phyloP scores from a whole-genome alignment of 2,329 filamentous ascomycete species.

The Colletotrichum sp. region DNA sequence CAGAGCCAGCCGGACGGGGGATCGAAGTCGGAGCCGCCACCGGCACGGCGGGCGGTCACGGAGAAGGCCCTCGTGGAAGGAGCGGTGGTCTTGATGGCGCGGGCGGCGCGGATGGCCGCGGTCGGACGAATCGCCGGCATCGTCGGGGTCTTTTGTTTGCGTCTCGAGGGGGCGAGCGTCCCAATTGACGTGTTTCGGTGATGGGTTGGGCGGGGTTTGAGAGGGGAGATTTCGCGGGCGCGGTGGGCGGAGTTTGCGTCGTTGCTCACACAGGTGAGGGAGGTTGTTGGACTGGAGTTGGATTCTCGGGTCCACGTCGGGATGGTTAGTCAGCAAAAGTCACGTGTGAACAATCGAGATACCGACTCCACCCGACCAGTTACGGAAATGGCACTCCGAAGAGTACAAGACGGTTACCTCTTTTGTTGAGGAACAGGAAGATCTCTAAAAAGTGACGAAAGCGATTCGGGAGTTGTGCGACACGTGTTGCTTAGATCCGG shows the following conservation, averaged over 20 bases:
- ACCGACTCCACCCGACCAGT: conserved; percentile 11
- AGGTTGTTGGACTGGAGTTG: conserved; percentile 21
- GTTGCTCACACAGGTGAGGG: conserved; percentile 12
- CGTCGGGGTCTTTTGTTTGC: not conserved
- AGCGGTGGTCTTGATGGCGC: conserved; percentile 36
- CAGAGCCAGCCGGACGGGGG: conserved; percentile 91
- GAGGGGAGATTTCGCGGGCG: not conserved
- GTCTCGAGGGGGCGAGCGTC: not conserved
- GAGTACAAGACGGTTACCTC: not conserved
- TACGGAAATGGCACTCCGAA: not conserved
- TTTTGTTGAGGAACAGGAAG: not conserved
- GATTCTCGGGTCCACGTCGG: conserved; percentile 17
- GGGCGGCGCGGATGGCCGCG: conserved; percentile 26
- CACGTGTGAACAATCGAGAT: not conserved
- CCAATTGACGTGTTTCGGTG: conserved; percentile 5
- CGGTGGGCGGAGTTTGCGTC: conserved; percentile 15
- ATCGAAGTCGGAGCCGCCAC: conserved; percentile 75
- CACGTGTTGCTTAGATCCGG: not conserved
- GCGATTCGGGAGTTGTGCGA: not conserved
- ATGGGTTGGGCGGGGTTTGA: not conserved
- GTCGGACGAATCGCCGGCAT: conserved; percentile 24
- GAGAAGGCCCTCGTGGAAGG: conserved; percentile 44
- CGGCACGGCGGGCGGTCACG: conserved; percentile 46
- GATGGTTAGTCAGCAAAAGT: not conserved
- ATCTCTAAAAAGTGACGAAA: not conserved